Evolutionary conservation across 495 filamentous ascomycete genomes (phyloP).

Genomic region (Aspergillus nanangensis): DNA sequence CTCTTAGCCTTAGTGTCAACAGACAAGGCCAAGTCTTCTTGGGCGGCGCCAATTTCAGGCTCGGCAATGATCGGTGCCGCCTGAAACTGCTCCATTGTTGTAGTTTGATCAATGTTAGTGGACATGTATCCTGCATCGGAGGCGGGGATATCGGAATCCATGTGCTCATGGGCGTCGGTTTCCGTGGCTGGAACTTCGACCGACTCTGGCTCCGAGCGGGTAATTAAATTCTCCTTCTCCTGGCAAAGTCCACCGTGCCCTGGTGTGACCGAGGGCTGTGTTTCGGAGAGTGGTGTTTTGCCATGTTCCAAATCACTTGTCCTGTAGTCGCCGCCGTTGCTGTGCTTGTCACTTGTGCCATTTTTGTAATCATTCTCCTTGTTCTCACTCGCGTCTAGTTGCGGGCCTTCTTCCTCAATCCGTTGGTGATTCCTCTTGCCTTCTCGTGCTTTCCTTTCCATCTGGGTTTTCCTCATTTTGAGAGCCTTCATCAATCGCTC

Average conservation of each 20-base stretch:
- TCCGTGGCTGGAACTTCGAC: neutral
- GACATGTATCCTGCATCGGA: conserved; percentile 11
- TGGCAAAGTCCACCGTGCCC: conserved; percentile 1
- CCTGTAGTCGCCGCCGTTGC: conserved; percentile 3
- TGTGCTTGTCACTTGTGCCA: conserved; percentile 4
- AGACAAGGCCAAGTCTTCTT: conserved; percentile 20
- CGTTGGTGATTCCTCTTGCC: conserved; percentile 26
- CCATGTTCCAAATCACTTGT: conserved; percentile 9
- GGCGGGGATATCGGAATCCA: conserved; percentile 9
- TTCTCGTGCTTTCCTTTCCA: conserved; percentile 43
- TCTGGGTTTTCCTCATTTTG: conserved; percentile 77
- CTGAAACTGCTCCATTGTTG: conserved; percentile 15
- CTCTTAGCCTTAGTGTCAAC: conserved; percentile 26
- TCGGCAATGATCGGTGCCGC: conserved; percentile 17
- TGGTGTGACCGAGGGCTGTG: conserved; percentile 1
- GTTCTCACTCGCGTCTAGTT: conserved; percentile 18
- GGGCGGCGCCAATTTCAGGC: conserved; percentile 23
- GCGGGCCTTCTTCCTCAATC: neutral
- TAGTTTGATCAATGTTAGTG: conserved; percentile 2
- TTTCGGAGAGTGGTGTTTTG: conserved; percentile 10
- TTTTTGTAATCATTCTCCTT: conserved; percentile 29
- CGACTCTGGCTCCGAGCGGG: neutral
- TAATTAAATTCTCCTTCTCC: neutral
- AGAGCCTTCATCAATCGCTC: conserved; percentile 89
- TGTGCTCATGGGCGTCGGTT: conserved; percentile 1